Percentiles rank a stretch among this genome's conserved stretches.
phyloP scores from a whole-genome alignment of 805 yeast genomes.

The Wickerhamiella allomyrinae region DNA sequence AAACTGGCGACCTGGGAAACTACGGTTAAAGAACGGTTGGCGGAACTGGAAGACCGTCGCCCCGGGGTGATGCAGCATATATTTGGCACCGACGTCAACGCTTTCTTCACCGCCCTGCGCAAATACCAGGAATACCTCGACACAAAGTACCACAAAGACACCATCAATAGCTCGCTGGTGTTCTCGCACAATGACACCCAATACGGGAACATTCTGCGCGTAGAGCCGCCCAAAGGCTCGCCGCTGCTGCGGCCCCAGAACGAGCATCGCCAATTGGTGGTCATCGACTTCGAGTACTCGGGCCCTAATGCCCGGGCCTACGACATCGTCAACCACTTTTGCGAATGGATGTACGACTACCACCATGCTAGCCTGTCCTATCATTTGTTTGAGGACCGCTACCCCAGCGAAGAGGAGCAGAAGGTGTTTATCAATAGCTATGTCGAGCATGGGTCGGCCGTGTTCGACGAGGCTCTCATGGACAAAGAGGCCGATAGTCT shows the following conservation, averaged over 20 bases:
- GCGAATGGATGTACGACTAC: constrained; percentile 96
- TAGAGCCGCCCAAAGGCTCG: constrained; percentile 33
- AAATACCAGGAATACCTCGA: constrained; percentile 53
- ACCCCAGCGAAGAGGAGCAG: constrained; percentile 57
- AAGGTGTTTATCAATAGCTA: constrained; percentile 64
- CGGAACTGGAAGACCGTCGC: constrained; percentile 28
- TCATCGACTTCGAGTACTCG: constrained; percentile 91
- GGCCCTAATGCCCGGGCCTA: constrained; percentile 82
- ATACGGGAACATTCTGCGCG: constrained; percentile 79
- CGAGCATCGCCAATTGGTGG: constrained; percentile 66
- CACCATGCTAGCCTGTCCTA: constrained; percentile 46
- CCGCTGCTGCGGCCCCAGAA: constrained; percentile 35
- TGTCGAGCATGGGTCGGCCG: constrained; percentile 34
- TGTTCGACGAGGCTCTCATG: constrained; percentile 25
- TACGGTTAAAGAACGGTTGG: constrained; percentile 32
- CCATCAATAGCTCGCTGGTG: constrained; percentile 37
- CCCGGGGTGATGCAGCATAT: constrained; percentile 17
- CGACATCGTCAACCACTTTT: constrained; percentile 85
- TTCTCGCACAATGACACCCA: constrained; percentile 97
- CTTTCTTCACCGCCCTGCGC: constrained; percentile 35
- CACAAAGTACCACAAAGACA: constrained; percentile 31
- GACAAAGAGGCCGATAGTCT: constrained; percentile 36
- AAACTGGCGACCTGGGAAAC: constrained; percentile 58
- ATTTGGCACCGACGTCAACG: constrained; percentile 15
- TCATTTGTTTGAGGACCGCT: constrained; percentile 39